Base-by-base conservation (phyloP, 768 basidiomycete genomes). In the Naganishia friedmannii region DNA sequence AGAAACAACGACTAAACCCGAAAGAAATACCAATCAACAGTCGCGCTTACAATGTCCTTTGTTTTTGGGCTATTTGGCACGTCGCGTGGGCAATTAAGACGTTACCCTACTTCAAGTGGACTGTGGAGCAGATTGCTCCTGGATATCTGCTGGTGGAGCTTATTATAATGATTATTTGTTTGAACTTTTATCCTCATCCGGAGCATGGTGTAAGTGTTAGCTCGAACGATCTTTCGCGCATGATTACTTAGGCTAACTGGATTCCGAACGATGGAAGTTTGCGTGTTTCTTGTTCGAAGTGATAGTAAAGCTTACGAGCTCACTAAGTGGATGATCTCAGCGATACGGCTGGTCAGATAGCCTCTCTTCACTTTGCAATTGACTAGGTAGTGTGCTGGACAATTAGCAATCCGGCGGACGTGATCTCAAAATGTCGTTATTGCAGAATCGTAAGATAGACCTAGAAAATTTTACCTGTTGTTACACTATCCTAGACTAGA, bases 21-120 rank as follows among this genome's bases (percentile, higher is more conserved):
- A 17, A 42, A n/a, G 13, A 34, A 4, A 29, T 63, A 5, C 23
- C 39, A 26, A 28, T 63, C 39, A 42, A 42, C n/a, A 23, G 10
- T 17, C 60, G 60, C 19, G 37, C 42, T 26, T 17, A 26, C n/a
- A 63, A 63, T 21, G 42, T 63, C n/a, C 37, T 63, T 12, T 63
- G 60, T n/a, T 63, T 63, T 23, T 63, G 60, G 60, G 26, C 39
- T 28, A 34, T 63, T 13, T 63, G 60, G 60, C 60, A 63, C 8
- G 12, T 42, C 23, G 42, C 60, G 8, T 63, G 31, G 60, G 37
- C 26, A 3, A 45, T 63, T 12, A 63, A 63, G 39, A 26, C 60
- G 29, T 3, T 63, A 13, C 60, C 60, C n/a, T 63, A 26, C 42
- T 63, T 45, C 19, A 45, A 26, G 17, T 19, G 5, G 60, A 63